Percentiles rank a stretch among this genome's conserved stretches.
These are phyloP conservation scores for Purpureocillium takamizusanense DNA, from an alignment of 2,329 filamentous ascomycete genomes.

Conservation along the genomic window DNA sequence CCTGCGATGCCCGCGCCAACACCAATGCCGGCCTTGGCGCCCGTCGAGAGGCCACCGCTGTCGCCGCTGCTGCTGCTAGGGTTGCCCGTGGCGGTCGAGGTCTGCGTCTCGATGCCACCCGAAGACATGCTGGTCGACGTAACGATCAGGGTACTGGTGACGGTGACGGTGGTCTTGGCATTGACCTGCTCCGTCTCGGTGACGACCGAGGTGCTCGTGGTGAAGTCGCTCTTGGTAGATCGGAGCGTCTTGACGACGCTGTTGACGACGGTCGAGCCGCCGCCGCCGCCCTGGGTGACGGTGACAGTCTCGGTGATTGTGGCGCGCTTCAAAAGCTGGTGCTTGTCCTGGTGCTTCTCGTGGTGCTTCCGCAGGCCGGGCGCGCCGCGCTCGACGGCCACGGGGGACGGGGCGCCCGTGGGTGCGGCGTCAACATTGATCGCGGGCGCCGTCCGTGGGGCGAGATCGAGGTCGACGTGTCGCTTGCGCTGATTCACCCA, in stretches of 20 bases:
- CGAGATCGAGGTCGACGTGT: slow-evolving; percentile 12
- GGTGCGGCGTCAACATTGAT: slow-evolving; percentile 9
- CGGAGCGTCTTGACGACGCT: slow-evolving; percentile 21
- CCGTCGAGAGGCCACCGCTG: slow-evolving; percentile 25
- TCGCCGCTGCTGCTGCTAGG: slow-evolving; percentile 7
- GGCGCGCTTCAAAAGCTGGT: slow-evolving; percentile 22
- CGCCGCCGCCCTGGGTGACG: slow-evolving; percentile 15
- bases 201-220: slow-evolving; percentile 18
- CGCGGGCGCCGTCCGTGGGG: slow-evolving; percentile 13
- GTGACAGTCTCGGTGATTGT: slow-evolving; percentile 21
- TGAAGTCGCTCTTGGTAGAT: slow-evolving; percentile 20
- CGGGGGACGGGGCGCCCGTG: slow-evolving; percentile 7
- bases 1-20: slow-evolving; percentile 27
- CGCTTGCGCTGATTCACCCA: slow-evolving; percentile 22
- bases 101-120: slow-evolving; percentile 18
- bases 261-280: slow-evolving; percentile 15
- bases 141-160: slow-evolving; percentile 25
- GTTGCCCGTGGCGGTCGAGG: slow-evolving; percentile 14
- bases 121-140: slow-evolving; percentile 23
- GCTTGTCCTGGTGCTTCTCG: background rate
- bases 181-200: slow-evolving; percentile 23
- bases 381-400: slow-evolving; percentile 8
- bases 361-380: slow-evolving; percentile 8
- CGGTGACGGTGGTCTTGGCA: slow-evolving; percentile 27
- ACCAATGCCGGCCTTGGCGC: slow-evolving; percentile 35